Percentiles rank a stretch among this genome's conserved stretches.
Conservation (phyloP, 768 basidiomycete genomes). For the Roridomyces roridus region DNA sequence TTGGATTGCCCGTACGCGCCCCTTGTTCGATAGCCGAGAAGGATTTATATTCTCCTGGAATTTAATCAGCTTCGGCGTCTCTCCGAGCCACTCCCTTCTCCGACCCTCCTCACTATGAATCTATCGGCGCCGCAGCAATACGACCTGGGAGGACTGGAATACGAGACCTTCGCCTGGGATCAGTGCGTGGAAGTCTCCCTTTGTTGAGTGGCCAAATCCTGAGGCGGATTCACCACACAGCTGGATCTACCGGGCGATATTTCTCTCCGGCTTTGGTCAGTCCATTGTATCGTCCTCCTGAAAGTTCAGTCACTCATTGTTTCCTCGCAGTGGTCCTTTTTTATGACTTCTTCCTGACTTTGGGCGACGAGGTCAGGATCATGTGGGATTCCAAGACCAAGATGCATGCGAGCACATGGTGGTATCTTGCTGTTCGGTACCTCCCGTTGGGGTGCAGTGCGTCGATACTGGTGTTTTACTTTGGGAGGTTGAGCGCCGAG, state of each 20-base stretch:
- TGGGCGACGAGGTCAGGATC: slow-evolving; percentile 9
- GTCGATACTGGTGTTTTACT: slow-evolving; percentile 7
- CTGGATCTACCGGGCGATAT: slow-evolving; percentile 14
- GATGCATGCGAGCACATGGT: background rate
- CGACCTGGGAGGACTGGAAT: slow-evolving; percentile 12
- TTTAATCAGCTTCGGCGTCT: background rate
- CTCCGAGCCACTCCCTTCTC: background rate
- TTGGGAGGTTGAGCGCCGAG: slow-evolving; percentile 4
- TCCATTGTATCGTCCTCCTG: background rate
- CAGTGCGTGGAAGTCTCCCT: slow-evolving; percentile 7
- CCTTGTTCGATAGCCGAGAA: no score
- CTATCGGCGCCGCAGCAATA: background rate
- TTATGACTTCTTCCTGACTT: slow-evolving; percentile 17
- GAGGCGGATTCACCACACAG: background rate
- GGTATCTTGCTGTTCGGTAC: slow-evolving; percentile 18
- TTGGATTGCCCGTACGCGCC: no score
- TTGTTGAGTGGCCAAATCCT: no score
- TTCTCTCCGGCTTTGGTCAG: slow-evolving; percentile 21
- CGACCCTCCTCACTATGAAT: background rate
- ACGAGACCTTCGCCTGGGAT: slow-evolving; percentile 19
- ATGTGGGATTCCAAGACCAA: slow-evolving; percentile 1
- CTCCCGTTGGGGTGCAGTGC: slow-evolving; percentile 9
- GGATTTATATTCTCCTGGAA: no score
- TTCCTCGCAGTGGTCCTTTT: slow-evolving; percentile 8
- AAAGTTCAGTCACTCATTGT: background rate